Conservation (phyloP, 768 basidiomycete genomes). For the Boletus subparvulus region DNA sequence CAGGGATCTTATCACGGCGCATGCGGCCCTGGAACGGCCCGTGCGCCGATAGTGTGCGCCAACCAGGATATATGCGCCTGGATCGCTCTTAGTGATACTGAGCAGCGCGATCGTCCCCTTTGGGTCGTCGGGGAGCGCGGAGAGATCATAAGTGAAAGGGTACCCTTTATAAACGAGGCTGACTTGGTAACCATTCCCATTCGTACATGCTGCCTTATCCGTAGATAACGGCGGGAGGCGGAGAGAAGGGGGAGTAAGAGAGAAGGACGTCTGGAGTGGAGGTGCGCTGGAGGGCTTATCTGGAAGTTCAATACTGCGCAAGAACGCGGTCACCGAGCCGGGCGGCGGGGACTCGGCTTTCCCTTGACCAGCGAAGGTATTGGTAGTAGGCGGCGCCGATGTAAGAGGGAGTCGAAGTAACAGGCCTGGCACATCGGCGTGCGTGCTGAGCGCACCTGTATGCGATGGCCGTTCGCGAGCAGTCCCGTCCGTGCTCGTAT, state of each 20-base stretch:
- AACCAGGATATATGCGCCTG: constrained; percentile 32
- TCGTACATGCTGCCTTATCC: background rate
- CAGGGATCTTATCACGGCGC: constrained; percentile 28
- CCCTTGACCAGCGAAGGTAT: background rate
- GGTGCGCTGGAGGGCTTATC: constrained; percentile 13
- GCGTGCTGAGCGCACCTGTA: constrained; percentile 4
- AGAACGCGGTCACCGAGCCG: constrained; percentile 23
- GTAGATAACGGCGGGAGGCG: constrained; percentile 15
- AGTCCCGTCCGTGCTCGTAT: constrained; percentile 4
- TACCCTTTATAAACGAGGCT: constrained; percentile 29
- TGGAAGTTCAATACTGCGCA: constrained; percentile 26
- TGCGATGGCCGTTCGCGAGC: constrained; percentile 5
- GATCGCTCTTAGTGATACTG: constrained; percentile 29
- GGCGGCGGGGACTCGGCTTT: constrained; percentile 12
- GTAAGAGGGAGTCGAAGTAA: constrained; percentile 16
- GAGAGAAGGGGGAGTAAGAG: constrained; percentile 7
- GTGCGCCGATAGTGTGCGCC: constrained; percentile 35
- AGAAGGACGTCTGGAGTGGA: constrained; percentile 11
- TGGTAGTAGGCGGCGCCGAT: constrained; percentile 2
- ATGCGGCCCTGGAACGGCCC: constrained; percentile 31
- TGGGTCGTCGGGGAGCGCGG: constrained; percentile 32
- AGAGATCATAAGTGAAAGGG: constrained; percentile 29
- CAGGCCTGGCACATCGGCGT: constrained; percentile 10
- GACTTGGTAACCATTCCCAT: constrained; percentile 17
- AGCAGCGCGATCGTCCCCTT: constrained; percentile 27